Base-by-base conservation (phyloP, 441 rosid species). In the Gossypium aridum region DNA sequence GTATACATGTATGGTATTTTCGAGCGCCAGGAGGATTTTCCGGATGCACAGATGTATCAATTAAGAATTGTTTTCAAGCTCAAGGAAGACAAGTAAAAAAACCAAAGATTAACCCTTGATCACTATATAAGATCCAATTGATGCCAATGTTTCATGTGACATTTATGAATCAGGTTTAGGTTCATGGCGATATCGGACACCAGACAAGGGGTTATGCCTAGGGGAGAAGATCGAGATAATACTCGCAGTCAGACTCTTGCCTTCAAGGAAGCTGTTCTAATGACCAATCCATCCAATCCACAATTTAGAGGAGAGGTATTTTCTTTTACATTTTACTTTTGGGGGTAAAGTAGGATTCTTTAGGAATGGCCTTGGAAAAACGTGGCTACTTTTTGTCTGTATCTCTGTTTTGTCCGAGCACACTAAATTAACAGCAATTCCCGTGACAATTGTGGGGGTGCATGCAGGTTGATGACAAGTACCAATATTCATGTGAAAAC, bases 31-130 rank as follows among this genome's bases (percentile, higher is more conserved):
- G 79, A 82, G 25, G 87, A 88, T 28, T 93, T 89, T 89, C 98
- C 92, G 10, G 87, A 85, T 64, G 88, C 89, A 25, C 87, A 88
- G 51, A 90, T 93, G 88, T 87, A 84, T 79, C 91, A 87, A 72
- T 82, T 86, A 22, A 82, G 98, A 70, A 79, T 90, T 7, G 92
- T 78, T 43, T 91, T 88, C 84, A 93, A 87, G 87, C 97, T 91
- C 54, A 80, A 83, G 31, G 62, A 74, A 2, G 39, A 86, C 23
- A 80, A 65, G 93, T 86, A 85, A 72, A 20, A 26, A 3, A 31
- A 31, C 37, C 66, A 54, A 56, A 51, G 23, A 68, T 49, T 14
- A 68, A 49, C 45, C 43, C 22, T 49, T 68, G 20, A 49, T 9
- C 14, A 23, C 6, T 43, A 14, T 22, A 49, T 71, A 53, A 31